Base-by-base conservation (phyloP, 1,284 basidiomycete species). In the Leccinum ambiguum region DNA sequence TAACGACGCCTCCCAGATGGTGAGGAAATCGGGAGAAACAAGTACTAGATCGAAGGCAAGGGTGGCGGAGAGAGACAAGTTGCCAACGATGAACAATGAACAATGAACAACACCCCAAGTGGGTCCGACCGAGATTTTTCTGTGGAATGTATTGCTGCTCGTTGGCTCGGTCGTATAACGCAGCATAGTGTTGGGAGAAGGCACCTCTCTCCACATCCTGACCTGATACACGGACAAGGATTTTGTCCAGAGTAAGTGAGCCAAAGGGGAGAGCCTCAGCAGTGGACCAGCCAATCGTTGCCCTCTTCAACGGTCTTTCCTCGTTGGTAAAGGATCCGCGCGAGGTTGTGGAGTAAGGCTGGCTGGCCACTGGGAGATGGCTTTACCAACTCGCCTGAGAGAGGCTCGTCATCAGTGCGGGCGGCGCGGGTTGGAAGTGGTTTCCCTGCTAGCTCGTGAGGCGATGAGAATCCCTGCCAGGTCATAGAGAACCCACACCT, bases 201-300 rank as follows among this genome's bases (percentile, higher is more conserved):
- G 97, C 99, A 64, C 97, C 97, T 77, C 97, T 92, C 80, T 99
- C 97, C 63, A 99, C 97, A 78, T 99, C 97, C 81, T 99, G 97
- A 59, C 97, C 97, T 2, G 96, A 97, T 3, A 99, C 83, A 73
- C 97, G 93, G 63, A 99, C 93, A 76, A 98, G 95, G 66, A 91
- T 92, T 74, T 94, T 93, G 81, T 99, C 96, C 59, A 97, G 83
- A 41, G 92, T 92, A 61, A 99, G 88, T 14, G 95, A 87, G 68
- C 97, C 97, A 74, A 99, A 95, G 0, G 97, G 97, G 64, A 99
- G 89, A 0, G 97, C 95, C 81, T 99, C 97, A 66, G 96, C 97
- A n/a, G 97, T 99, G n/a, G 95, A 92, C 96, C 97, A 98, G 79
- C 99, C 97, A 72, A 99, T 92, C 92, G 70, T 80, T 83, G 67